Percentiles rank a stretch among this genome's conserved stretches.
Conservation (phyloP, 768 basidiomycete genomes). For the Zangia roseola region DNA sequence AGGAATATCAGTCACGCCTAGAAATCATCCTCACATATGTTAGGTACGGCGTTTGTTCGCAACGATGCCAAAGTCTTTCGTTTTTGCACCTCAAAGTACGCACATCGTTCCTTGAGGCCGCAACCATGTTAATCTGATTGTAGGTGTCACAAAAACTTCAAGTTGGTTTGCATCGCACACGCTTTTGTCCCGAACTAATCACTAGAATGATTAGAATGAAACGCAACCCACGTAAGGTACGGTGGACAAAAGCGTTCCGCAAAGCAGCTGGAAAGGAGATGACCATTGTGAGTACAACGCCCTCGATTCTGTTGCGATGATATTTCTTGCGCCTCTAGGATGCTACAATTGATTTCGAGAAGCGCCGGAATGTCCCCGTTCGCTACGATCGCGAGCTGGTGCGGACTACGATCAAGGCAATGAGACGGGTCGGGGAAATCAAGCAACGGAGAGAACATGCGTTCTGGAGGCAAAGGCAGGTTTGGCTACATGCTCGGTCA, state of each 20-base stretch:
- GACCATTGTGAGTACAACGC: conserved; percentile 73
- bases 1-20: conserved; percentile 10
- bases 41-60: conserved; percentile 92
- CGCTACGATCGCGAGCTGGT: conserved; percentile 95
- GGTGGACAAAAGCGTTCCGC: conserved; percentile 99
- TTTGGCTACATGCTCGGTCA: background rate
- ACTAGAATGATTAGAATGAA: conserved; percentile 72
- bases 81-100: conserved; percentile 95
- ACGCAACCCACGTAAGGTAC: conserved; percentile 96
- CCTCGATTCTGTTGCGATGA: background rate
- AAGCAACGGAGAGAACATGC: conserved; percentile 85
- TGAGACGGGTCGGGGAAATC: conserved; percentile 94
- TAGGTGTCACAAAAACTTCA: conserved; percentile 99
- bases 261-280: conserved; percentile 99
- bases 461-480: conserved; percentile 91
- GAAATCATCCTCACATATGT: background rate
- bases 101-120: background rate
- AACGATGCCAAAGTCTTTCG: conserved; percentile 98
- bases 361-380: conserved; percentile 95
- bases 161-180: conserved; percentile 49
- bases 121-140: conserved; percentile 5
- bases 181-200: background rate
- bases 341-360: conserved; percentile 98
- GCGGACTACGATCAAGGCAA: conserved; percentile 91
- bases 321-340: conserved; percentile 54